These are phyloP conservation scores for Osmanthus fragrans DNA, from an alignment of 257 asterid genomes.

Conservation along the genomic window DNA sequence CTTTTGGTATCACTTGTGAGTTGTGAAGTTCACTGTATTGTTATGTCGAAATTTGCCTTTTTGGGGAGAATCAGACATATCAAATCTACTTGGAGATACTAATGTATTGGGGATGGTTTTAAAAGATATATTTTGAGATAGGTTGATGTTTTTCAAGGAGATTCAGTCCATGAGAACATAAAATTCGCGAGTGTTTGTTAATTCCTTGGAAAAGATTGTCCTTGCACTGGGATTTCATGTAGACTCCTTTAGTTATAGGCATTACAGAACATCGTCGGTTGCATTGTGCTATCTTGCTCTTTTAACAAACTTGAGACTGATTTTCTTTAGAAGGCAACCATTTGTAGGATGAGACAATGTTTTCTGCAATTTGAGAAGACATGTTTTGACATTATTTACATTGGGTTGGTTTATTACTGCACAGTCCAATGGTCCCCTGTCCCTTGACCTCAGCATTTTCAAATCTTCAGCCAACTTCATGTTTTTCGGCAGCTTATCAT, in stretches of 20 bases:
- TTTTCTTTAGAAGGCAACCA: neutral
- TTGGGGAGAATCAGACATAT: neutral
- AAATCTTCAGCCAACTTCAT: constrained; percentile 39
- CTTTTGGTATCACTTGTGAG: neutral
- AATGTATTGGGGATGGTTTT: neutral
- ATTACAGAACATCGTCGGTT: neutral
- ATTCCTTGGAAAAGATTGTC: constrained; percentile 11
- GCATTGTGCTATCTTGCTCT: constrained; percentile 8
- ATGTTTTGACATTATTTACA: constrained; percentile 32
- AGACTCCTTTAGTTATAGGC: constrained; percentile 7
- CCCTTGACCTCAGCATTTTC: constrained; percentile 34
- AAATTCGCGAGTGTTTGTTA: neutral
- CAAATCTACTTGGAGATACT: neutral
- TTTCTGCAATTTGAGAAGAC: constrained; percentile 26
- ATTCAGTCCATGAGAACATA: constrained; percentile 15
- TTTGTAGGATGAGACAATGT: constrained; percentile 18
- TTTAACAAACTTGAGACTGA: neutral
- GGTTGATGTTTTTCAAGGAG: neutral
- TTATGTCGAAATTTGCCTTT: neutral
- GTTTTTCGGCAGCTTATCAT: constrained; percentile 39
- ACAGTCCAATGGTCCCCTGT: no score
- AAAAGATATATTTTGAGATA: constrained; percentile 15
- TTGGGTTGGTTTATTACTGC: constrained; percentile 60
- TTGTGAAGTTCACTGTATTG: neutral
- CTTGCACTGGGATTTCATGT: constrained; percentile 8